Conservation (phyloP, 495 filamentous ascomycete genomes). For the Neurospora sp. region DNA sequence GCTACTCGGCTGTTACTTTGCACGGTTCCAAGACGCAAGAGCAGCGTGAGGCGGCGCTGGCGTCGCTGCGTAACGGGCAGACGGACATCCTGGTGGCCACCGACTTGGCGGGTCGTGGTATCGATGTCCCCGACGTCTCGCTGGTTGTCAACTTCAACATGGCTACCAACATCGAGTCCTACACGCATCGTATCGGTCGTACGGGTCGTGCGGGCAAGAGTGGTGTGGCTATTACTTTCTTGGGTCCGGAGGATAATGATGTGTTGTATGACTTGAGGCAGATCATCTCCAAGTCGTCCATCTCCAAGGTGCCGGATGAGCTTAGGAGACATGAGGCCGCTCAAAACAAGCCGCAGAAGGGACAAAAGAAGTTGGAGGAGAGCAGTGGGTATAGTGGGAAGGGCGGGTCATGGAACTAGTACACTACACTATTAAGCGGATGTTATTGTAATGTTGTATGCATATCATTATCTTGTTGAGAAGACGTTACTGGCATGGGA, state of each 20-base stretch:
- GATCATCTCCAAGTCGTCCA: slow-evolving; percentile 87
- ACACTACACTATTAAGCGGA: neutral
- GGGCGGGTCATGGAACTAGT: slow-evolving; percentile 19
- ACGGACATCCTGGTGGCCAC: slow-evolving; percentile 93
- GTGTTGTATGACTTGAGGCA: slow-evolving; percentile 94
- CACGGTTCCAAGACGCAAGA: slow-evolving; percentile 96
- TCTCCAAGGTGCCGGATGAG: slow-evolving; percentile 87
- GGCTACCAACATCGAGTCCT: slow-evolving; percentile 86
- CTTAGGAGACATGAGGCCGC: slow-evolving; percentile 89
- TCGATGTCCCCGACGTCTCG: slow-evolving; percentile 90
- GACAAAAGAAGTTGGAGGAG: slow-evolving; percentile 23
- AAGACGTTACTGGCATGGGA: neutral
- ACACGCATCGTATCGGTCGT: slow-evolving; percentile 95
- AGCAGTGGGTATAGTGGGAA: slow-evolving; percentile 19
- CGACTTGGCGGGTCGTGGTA: slow-evolving; percentile 93
- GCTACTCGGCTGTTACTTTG: slow-evolving; percentile 81
- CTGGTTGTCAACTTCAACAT: slow-evolving; percentile 99
- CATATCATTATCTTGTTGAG: neutral
- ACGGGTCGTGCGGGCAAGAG: slow-evolving; percentile 97
- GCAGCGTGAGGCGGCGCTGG: slow-evolving; percentile 88
- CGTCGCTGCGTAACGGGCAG: slow-evolving; percentile 67
- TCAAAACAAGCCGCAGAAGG: slow-evolving; percentile 55
- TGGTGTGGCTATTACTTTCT: slow-evolving; percentile 92
- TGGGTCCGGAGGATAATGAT: slow-evolving; percentile 86
- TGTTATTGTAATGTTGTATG: neutral